These are phyloP conservation scores for Crepidotus sp. DNA, from an alignment of 1,284 basidiomycete genomes.

Conservation along the genomic window DNA sequence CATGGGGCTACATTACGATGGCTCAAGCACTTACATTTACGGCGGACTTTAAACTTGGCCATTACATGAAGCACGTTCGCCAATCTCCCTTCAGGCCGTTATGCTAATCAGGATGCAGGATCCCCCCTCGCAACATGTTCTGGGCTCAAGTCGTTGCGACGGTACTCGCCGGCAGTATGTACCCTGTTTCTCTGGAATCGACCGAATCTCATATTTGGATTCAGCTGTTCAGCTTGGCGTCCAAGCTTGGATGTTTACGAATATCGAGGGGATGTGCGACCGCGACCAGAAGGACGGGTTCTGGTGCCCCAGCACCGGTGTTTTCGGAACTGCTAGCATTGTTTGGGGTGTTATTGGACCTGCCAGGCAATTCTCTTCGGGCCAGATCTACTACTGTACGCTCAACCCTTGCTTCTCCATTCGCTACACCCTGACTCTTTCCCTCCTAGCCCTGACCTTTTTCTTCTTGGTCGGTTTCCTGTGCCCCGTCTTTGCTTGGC, in stretches of 20 bases:
- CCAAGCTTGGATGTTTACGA: constrained; percentile 40
- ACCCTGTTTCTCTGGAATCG: not conserved
- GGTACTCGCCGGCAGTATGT: constrained; percentile 29
- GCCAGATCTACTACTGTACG: constrained; percentile 31
- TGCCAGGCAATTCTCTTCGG: constrained; percentile 29
- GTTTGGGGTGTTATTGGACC: constrained; percentile 36
- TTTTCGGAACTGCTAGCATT: constrained; percentile 22
- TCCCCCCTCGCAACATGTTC: constrained; percentile 36
- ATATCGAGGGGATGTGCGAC: constrained; percentile 23
- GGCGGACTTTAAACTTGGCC: constrained; percentile 36
- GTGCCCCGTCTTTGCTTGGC: constrained; percentile 32
- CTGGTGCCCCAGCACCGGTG: constrained; percentile 20
- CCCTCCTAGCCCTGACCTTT: constrained; percentile 14
- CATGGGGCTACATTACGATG: constrained; percentile 25
- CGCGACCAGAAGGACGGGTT: constrained; percentile 20
- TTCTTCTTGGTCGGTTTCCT: constrained; percentile 44
- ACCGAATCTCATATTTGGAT: not conserved
- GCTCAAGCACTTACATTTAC: constrained; percentile 31
- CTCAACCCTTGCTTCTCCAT: not conserved
- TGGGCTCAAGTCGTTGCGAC: constrained; percentile 36
- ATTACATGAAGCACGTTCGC: constrained; percentile 41
- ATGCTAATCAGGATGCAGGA: constrained; percentile 24
- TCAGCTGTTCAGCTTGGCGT: constrained; percentile 30
- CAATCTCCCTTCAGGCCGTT: not conserved
- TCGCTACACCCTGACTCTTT: not conserved